Percentiles rank a stretch among this genome's conserved stretches.
These are phyloP conservation scores for Boletellus ananas DNA, from an alignment of 768 basidiomycete genomes.

Conservation along the genomic window DNA sequence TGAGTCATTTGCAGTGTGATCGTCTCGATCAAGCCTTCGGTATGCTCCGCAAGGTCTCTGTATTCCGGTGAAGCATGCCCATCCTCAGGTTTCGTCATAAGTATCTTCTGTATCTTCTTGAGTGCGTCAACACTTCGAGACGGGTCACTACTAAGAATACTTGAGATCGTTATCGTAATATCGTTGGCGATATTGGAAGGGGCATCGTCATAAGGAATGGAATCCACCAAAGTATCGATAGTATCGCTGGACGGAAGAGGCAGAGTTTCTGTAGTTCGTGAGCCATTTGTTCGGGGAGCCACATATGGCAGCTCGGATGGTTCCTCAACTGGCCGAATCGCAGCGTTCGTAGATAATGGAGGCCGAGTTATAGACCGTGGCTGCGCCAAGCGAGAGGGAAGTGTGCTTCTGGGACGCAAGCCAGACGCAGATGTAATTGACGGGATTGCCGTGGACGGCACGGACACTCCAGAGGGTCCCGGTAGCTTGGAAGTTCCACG, in stretches of 20 bases:
- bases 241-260: conserved; percentile 21
- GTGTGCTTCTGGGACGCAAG: conserved; percentile 58
- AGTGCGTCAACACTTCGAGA: conserved; percentile 86
- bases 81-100: conserved; percentile 70
- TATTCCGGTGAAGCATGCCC: conserved; percentile 68
- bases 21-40: conserved; percentile 83
- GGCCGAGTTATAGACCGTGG: conserved; percentile 48
- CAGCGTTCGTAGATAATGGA: conserved; percentile 21
- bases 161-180: conserved; percentile 80
- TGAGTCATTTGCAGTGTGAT: conserved; percentile 90
- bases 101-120: conserved; percentile 87
- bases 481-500: conserved; percentile 42
- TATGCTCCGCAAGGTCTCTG: conserved; percentile 72
- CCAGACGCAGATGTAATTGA: conserved; percentile 36
- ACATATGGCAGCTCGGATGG: conserved; percentile 31
- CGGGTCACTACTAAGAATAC: conserved; percentile 84
- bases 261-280: conserved; percentile 10
- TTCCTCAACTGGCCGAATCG: conserved; percentile 23
- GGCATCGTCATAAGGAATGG: conserved; percentile 22
- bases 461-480: conserved; percentile 18
- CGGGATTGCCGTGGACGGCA: conserved; percentile 19
- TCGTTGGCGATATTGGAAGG: conserved; percentile 40
- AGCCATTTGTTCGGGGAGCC: conserved; percentile 15
- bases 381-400: conserved; percentile 72
- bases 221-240: conserved; percentile 34